Evolutionary conservation across 2,329 filamentous ascomycete species (phyloP).

Genomic region (Aureobasidium sp.): DNA sequence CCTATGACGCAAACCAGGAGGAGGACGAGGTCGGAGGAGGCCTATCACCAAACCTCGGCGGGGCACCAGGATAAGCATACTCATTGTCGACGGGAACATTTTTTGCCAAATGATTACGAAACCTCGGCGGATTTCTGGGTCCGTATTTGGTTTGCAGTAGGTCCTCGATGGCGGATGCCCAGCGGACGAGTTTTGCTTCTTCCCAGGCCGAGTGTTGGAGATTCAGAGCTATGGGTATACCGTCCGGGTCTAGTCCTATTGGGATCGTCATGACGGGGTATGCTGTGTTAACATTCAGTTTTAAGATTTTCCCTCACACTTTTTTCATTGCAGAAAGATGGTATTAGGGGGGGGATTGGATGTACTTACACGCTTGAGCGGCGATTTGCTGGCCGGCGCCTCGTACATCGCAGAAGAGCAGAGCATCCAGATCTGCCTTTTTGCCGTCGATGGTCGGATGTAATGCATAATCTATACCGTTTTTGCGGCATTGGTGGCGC

Average conservation of each 20-base stretch:
- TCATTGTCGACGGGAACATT: conserved; percentile 24
- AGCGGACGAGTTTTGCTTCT: conserved; percentile 27
- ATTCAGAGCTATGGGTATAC: conserved; percentile 56
- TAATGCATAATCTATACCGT: conserved; percentile 29
- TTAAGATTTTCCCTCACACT: no score
- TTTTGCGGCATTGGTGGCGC: conserved; percentile 23
- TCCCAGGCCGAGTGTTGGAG: conserved; percentile 35
- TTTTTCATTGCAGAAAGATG: neutral
- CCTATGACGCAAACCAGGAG: no score
- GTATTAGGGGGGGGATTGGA: neutral
- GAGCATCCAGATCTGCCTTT: conserved; percentile 22
- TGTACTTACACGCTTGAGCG: conserved; percentile 24
- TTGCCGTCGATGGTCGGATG: conserved; percentile 25
- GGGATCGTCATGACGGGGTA: conserved; percentile 29
- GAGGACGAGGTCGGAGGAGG: no score
- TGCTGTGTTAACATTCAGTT: conserved; percentile 18
- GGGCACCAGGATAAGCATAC: conserved; percentile 8
- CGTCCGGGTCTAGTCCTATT: conserved; percentile 32
- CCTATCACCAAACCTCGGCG: conserved; percentile 10
- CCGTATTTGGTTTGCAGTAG: conserved; percentile 18
- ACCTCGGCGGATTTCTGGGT: conserved; percentile 20
- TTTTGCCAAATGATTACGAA: conserved; percentile 24
- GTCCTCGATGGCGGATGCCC: conserved; percentile 38
- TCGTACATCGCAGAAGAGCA: conserved; percentile 28
- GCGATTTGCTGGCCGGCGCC: conserved; percentile 28